These are phyloP conservation scores for Dictyophora rubrovolvata DNA, from an alignment of 768 basidiomycete genomes.

Conservation along the genomic window DNA sequence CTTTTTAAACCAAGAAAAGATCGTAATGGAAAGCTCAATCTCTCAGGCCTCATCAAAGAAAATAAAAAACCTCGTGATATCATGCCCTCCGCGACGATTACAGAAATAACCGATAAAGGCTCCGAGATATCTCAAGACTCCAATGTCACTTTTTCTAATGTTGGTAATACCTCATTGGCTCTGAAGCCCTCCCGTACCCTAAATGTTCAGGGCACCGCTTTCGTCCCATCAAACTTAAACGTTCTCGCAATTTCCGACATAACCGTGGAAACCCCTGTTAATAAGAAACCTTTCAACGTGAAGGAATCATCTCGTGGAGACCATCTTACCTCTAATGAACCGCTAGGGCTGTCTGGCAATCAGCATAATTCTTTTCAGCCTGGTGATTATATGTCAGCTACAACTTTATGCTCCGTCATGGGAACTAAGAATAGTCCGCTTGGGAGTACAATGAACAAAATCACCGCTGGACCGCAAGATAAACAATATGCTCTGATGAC, in stretches of 20 bases:
- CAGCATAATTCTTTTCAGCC: background rate
- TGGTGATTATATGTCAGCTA: background rate
- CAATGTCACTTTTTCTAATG: background rate
- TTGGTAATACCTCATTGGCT: background rate
- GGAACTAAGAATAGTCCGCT: background rate
- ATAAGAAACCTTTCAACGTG: background rate
- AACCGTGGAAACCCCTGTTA: background rate
- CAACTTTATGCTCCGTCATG: background rate
- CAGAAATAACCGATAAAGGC: background rate
- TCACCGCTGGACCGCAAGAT: no score
- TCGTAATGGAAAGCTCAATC: background rate
- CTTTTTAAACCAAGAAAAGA: background rate
- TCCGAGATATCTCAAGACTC: background rate
- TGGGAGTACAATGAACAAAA: background rate
- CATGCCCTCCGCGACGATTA: background rate
- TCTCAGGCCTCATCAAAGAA: conserved; percentile 1
- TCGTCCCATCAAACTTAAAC: background rate
- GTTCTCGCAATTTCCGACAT: background rate
- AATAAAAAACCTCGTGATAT: background rate
- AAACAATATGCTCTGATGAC: no score
- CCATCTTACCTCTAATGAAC: background rate
- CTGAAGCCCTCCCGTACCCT: background rate
- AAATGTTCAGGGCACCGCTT: background rate
- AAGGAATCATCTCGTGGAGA: background rate
- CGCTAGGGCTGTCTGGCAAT: background rate